Conservation (phyloP, 192 early-diverging fungal genomes). For the Linnemannia elongata region DNA sequence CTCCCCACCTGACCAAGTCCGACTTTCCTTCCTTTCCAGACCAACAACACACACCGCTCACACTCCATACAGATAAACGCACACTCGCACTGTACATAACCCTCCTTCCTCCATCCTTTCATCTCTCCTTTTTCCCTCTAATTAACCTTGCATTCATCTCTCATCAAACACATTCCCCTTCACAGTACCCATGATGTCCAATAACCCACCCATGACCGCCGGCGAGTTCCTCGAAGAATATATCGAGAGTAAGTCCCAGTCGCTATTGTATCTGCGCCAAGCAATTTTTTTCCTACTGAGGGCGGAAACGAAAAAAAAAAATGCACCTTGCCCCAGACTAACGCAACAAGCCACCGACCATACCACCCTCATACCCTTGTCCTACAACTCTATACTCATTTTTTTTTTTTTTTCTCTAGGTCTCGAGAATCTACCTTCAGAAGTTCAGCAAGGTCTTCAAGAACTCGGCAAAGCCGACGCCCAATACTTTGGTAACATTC, state of each 20-base stretch:
- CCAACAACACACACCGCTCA: neutral
- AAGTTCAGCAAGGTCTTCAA: constrained; percentile 67
- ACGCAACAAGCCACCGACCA: constrained; percentile 10
- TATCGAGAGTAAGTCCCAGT: constrained; percentile 62
- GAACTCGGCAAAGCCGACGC: constrained; percentile 65
- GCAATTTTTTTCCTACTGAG: neutral
- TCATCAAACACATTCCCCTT: neutral
- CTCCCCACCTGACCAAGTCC: neutral
- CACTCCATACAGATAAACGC: neutral
- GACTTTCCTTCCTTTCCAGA: neutral
- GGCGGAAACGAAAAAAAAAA: constrained; percentile 20
- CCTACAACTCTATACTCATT: constrained; percentile 4
- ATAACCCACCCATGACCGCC: constrained; percentile 47
- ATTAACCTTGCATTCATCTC: neutral
- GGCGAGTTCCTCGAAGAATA: constrained; percentile 69
- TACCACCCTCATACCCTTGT: neutral
- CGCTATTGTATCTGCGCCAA: neutral
- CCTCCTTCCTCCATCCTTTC: neutral
- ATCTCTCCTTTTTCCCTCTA: constrained; percentile 1
- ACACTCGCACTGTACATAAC: neutral
- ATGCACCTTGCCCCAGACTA: neutral
- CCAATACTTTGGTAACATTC: constrained; percentile 61
- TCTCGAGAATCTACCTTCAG: constrained; percentile 66
- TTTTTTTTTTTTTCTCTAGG: constrained; percentile 53
- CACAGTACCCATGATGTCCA: constrained; percentile 14